phyloP scores from a whole-genome alignment of 1,139 yeast genomes.

The Yamadazyma mexicana region DNA sequence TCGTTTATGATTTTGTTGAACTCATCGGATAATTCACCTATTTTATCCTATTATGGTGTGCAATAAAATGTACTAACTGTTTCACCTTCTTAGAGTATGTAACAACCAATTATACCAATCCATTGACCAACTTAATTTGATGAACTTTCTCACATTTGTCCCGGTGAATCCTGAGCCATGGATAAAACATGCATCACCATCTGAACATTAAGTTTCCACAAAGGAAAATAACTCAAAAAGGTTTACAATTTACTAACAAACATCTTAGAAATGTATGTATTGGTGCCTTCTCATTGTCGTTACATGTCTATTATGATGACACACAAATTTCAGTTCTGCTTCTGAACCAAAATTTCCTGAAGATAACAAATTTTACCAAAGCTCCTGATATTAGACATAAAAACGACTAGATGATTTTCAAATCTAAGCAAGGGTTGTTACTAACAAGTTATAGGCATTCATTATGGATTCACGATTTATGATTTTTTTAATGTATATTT shows the following conservation, averaged over 20 bases:
- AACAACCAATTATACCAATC: not conserved
- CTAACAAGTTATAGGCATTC: conserved; percentile 4
- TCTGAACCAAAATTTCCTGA: conserved; percentile 71
- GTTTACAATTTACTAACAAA: conserved; percentile 10
- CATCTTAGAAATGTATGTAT: conserved; percentile 9
- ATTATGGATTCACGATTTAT: conserved; percentile 2
- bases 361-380: conserved; percentile 58
- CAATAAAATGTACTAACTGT: conserved; percentile 15
- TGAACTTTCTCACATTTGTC: conserved; percentile 44
- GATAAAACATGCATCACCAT: conserved; percentile 90
- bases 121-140: conserved; percentile 24
- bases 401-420: not conserved
- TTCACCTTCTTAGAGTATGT: conserved; percentile 12
- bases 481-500: conserved; percentile 2
- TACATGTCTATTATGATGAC: conserved; percentile 53
- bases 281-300: not conserved
- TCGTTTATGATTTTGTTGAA: conserved; percentile 65
- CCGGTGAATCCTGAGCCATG: conserved; percentile 71
- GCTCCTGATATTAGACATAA: conserved; percentile 19
- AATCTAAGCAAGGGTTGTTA: not conserved
- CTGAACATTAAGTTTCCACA: conserved; percentile 45
- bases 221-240: not conserved
- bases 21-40: not conserved
- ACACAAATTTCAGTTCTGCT: conserved; percentile 81
- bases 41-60: too few species aligned